A percentile compares a stretch with the other conserved stretches of the same genome.
Conservation (phyloP, 129 eudicot species). For the Saposhnikovia divaricata region DNA sequence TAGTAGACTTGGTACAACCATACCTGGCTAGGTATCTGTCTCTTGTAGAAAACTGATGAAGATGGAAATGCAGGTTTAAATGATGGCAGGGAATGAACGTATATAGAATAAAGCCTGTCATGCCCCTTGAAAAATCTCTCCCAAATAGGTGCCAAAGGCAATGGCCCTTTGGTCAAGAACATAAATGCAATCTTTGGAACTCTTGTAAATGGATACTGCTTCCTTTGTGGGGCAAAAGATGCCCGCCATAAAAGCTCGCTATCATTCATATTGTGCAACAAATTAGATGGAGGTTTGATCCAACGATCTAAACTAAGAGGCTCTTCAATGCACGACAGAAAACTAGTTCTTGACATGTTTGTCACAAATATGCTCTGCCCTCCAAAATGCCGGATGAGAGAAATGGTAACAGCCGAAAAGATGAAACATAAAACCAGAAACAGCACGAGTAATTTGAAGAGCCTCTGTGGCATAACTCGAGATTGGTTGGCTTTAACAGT, state of each 20-base stretch:
- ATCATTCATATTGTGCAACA: constrained; percentile 44
- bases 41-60: constrained; percentile 11
- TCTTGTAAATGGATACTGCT: constrained; percentile 25
- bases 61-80: constrained; percentile 1
- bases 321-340: constrained; percentile 40
- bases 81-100: constrained; percentile 29
- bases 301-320: constrained; percentile 40
- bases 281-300: constrained; percentile 67
- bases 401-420: constrained; percentile 56
- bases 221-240: constrained; percentile 39
- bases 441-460: constrained; percentile 45
- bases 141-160: constrained; percentile 52
- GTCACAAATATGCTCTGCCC: constrained; percentile 28
- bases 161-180: constrained; percentile 46
- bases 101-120: constrained; percentile 38
- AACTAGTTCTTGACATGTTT: constrained; percentile 29
- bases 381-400: constrained; percentile 57
- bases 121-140: constrained; percentile 44
- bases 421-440: constrained; percentile 54
- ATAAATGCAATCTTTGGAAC: constrained; percentile 51
- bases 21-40: constrained; percentile 17
- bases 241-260: constrained; percentile 48
- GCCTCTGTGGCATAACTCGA: constrained; percentile 74
- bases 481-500: constrained; percentile 40
- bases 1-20: not conserved